Evolutionary conservation across 495 filamentous ascomycete genomes (phyloP), one percentile per base, ranked within the genome.

Genomic region (Neurospora sp.): DNA sequence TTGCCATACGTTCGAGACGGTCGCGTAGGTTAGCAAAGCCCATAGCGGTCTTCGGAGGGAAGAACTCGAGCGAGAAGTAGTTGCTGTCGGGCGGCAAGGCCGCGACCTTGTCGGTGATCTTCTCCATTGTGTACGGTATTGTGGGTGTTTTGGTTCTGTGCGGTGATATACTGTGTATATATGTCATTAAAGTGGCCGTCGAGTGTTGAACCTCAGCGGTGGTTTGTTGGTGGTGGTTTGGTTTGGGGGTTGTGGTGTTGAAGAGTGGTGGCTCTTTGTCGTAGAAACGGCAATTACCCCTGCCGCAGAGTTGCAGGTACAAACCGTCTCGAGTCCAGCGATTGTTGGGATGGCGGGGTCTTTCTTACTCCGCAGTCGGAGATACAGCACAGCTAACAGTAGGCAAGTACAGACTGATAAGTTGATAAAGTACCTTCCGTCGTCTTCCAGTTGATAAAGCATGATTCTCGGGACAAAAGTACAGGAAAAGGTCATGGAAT

Each of bases 1-100:
- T 88, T 37, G 95, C 90, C 96, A 99, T 98, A 80, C 96, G 94
- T 79, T 96, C 92, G 68, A 99, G 90, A 77, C 96, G 95, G 73
- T 90, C 91, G 79, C 94, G 93, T 40, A 99, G 88, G 79, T 99
- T 99, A 47, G 93, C 90, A 76, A 93, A 95, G 75, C 96, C 94
- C 91, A 95, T 96, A 72, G 89, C 83, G 31, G 96, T 99, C 83
- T 97, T 98, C 70, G 96, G 96, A 71, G 96, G 96, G 82, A 99
- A 98, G 88, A 99, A 99, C 85, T 99, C 96, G 76, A 98, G 90
- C 40, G 96, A 98, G 83, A 97, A 95, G 85, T 95, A 99, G 77
- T 89, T 89, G 70, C 87, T 87, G 81, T 91, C 89, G 44, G 90
- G 87, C 79, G 93, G 92, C 83, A 99, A 83, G 74, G 93, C 93